These are phyloP conservation scores for Oxytropis ochrocephala DNA, from an alignment of 306 rosid genomes.

Conservation along the genomic window DNA sequence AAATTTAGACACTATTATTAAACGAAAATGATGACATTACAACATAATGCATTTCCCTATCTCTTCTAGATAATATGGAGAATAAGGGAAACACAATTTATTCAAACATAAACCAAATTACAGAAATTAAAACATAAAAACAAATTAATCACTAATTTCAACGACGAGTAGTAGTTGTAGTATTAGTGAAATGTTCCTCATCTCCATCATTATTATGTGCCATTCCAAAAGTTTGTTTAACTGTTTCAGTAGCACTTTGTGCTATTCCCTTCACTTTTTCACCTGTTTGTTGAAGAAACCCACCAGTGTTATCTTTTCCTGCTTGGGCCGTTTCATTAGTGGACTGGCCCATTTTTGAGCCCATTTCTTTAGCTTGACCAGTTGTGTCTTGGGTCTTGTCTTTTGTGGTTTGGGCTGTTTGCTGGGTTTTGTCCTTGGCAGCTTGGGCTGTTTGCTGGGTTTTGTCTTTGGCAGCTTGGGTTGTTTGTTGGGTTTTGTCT, in stretches of 20 bases:
- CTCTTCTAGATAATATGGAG: too few species aligned
- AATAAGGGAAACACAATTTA: too few species aligned
- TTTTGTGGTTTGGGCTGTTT: constrained; percentile 26
- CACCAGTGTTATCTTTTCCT: constrained; percentile 30
- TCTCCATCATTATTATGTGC: constrained; percentile 7
- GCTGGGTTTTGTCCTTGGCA: constrained; percentile 14
- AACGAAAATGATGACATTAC: too few species aligned
- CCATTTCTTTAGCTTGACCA: constrained; percentile 16
- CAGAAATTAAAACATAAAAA: too few species aligned
- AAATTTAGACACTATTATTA: too few species aligned
- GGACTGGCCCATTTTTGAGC: constrained; percentile 25
- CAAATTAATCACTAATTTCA: background rate
- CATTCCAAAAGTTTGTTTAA: constrained; percentile 57
- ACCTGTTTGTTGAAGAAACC: constrained; percentile 46
- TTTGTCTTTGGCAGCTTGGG: constrained; percentile 33
- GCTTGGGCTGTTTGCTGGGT: constrained; percentile 23
- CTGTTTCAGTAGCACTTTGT: constrained; percentile 38
- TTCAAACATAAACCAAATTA: too few species aligned
- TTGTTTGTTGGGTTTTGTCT: constrained; percentile 16
- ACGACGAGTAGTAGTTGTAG: background rate
- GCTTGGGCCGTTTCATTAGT: constrained; percentile 28
- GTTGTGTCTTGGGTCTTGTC: constrained; percentile 26
- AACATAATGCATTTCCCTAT: too few species aligned
- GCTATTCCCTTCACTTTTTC: constrained; percentile 54
- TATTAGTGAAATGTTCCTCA: background rate